Base-by-base conservation (phyloP, 2,329 filamentous ascomycete species). In the Beauveria brongniartii region DNA sequence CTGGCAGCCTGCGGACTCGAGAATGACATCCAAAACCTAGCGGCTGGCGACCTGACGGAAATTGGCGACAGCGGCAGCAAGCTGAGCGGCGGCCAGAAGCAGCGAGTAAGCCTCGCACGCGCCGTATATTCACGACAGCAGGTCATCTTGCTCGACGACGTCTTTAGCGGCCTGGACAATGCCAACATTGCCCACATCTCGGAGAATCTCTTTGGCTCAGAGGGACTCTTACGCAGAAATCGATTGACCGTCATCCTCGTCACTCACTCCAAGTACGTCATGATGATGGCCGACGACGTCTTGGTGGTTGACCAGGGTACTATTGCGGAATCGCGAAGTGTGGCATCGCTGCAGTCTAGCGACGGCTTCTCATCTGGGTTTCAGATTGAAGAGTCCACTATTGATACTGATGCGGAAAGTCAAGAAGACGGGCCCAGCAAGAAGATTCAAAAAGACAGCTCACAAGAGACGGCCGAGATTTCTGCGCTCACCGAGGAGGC, bases 121-220 rank as follows among this genome's bases (percentile, higher is more conserved):
- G 68, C 69, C 10, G 51, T 70, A 0, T 70, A 67, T 34, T 65
- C 67, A 0, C 55, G 63, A 16, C 63, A 63, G 14, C 34, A 58
- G 2, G 55, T 72, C 5, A 55, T 72, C 3, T 60, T 74, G 3
- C 61, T 74, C 2, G 72, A 74, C 30, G 72, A 74, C 30, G 67
- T 71, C 7, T 65, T 74, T 10, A 73, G 70, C 2, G 72, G 72
- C 1, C 66, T 75, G 1, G 74, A 76, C 56, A 65, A 68, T 8
- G 65, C 72, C 8, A 77, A 75, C 0, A 72, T 76, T 54, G 67
- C 71, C 28, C 69, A 71, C 9, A 72, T 77, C 2, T 73, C 75
- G 34, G 63, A 68, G 0, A 67, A 65, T 1, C 70, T 77, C 0
- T 74, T 78, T 50, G 69, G 71, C 1, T 16, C 37, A 3, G 63